Base-by-base conservation (phyloP, 2,329 filamentous ascomycete genomes). In the Ophiostoma perfectum region DNA sequence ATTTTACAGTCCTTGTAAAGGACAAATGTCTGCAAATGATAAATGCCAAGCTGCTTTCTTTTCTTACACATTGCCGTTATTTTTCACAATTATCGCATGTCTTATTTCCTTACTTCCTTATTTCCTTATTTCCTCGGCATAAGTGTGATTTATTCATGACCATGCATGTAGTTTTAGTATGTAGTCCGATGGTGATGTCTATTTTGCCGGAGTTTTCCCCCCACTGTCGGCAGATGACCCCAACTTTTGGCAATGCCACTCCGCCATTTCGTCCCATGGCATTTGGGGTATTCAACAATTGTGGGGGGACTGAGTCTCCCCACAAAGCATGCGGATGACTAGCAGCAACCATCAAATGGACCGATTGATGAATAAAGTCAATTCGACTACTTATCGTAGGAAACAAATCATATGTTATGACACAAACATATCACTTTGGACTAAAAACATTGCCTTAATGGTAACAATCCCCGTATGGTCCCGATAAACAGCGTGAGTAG, bases 151-250 rank as follows among this genome's bases (percentile, higher is more conserved):
- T 27, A 27, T 27, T 27, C 27, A 27, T 27, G 27, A 2, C 27
- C 27, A 27, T 27, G 27, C 27, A 27, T 49, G 45, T 49, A 49
- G 45, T 3, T 49, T 49, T 12, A 49, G 12, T 49, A 11, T 11
- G 12, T 49, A 11, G 45, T 49, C 45, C 45, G 45, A 49, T 49
- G 4, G 45, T 16, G 45, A 49, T 11, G 4, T 49, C n/a, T 16
- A 16, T 41, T 41, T 62, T 62, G 38, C 58, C 58, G 58, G 38
- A 41, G 36, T 62, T 62, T 11, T 62, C 12, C 38, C 58, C 58
- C 14, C 58, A 39, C 36, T 16, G 14, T 3, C 8, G 12, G 5
- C 36, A 14, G 8, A 2, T 62, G 36, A 62, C 58, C 58, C 58
- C 58, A 62, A 60, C 55, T 27, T 39, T 60, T 27, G 18, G 4